Evolutionary conservation across 1,284 basidiomycete genomes (phyloP).

Genomic region (Filobasidium uniguttulatum): DNA sequence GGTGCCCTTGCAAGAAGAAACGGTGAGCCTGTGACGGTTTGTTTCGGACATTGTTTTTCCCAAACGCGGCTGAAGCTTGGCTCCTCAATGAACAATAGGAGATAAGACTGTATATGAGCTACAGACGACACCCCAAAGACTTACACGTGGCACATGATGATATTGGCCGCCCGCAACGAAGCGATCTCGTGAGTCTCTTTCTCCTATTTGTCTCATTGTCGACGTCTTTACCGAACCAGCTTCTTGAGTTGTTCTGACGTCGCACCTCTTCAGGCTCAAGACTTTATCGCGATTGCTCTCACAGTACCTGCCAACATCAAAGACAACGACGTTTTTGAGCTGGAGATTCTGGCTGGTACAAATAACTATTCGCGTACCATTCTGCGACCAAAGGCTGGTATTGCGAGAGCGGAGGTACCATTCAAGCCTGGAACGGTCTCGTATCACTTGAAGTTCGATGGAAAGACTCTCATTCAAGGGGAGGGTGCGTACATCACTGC

Average conservation of each 20-base stretch:
- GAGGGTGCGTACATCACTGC: constrained; percentile 20
- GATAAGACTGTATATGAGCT: constrained; percentile 29
- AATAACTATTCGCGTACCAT: constrained; percentile 16
- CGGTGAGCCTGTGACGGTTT: neutral
- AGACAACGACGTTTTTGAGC: neutral
- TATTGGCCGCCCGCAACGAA: constrained; percentile 25
- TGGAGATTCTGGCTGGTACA: constrained; percentile 3
- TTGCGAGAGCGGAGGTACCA: constrained; percentile 16
- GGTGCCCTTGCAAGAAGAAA: constrained; percentile 1
- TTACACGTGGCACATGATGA: constrained; percentile 18
- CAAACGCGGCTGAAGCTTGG: no score
- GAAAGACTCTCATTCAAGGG: constrained; percentile 19
- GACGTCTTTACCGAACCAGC: neutral
- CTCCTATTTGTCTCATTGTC: no score
- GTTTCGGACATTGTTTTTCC: no score
- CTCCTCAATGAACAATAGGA: no score
- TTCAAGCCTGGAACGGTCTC: constrained; percentile 27
- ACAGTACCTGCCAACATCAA: constrained; percentile 15
- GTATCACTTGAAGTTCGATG: constrained; percentile 18
- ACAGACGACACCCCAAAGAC: constrained; percentile 24
- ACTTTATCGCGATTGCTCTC: constrained; percentile 30
- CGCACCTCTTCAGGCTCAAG: constrained; percentile 23
- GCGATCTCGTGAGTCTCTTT: constrained; percentile 27
- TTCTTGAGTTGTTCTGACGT: neutral
- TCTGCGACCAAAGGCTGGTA: neutral